Conservation (phyloP, 1,139 yeast species). For the Yamadazyma buinensis region DNA sequence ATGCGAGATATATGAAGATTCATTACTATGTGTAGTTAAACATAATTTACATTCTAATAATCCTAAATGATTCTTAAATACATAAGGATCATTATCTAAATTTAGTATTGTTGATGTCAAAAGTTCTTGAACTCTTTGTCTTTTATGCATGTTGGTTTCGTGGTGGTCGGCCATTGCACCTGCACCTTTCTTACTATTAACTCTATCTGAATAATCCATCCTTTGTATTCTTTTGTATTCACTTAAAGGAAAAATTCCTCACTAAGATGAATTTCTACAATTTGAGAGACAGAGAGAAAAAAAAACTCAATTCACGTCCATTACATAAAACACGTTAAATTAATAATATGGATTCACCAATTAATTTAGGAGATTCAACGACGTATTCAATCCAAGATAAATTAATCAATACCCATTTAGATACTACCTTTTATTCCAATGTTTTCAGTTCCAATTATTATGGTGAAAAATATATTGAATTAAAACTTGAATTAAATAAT, state of each 20-base stretch:
- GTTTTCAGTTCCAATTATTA: conserved; percentile 34
- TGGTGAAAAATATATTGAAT: conserved; percentile 39
- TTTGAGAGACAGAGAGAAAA: too few species aligned
- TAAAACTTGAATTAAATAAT: conserved; percentile 18
- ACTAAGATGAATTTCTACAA: too few species aligned
- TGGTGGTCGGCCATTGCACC: conserved; percentile 77
- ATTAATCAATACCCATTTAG: conserved; percentile 35
- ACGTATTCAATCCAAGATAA: conserved; percentile 39
- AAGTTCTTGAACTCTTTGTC: conserved; percentile 61
- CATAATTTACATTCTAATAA: conserved; percentile 73
- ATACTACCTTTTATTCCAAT: conserved; percentile 15
- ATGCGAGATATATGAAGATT: conserved; percentile 76
- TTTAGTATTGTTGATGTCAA: conserved; percentile 58
- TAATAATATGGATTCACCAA: conserved; percentile 47
- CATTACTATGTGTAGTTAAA: conserved; percentile 68
- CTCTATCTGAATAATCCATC: conserved; percentile 47
- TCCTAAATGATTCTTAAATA: conserved; percentile 70
- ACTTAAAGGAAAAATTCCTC: too few species aligned
- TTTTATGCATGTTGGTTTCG: conserved; percentile 63
- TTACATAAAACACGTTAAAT: too few species aligned
- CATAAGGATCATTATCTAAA: conserved; percentile 74
- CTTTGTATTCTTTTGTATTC: neutral
- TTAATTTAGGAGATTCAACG: conserved; percentile 42
- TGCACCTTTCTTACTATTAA: conserved; percentile 42
- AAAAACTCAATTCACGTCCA: too few species aligned